Evolutionary conservation across 306 rosid genomes (phyloP).

Genomic region (Lablab purpureus): DNA sequence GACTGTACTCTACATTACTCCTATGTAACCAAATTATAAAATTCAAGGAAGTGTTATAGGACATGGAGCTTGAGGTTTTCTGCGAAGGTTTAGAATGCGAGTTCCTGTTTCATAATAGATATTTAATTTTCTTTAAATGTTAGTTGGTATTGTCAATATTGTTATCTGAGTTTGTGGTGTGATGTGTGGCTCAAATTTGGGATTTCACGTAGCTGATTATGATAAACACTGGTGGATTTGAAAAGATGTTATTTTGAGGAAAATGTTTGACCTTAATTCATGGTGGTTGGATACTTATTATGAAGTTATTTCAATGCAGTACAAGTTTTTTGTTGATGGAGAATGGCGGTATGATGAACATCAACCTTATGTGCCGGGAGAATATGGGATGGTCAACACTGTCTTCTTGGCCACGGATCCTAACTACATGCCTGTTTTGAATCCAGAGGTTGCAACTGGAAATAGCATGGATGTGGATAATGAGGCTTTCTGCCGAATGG

Average conservation of each 20-base stretch:
- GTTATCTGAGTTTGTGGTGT: conserved; percentile 27
- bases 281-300: conserved; percentile 35
- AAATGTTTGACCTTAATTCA: conserved; percentile 24
- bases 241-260: background rate
- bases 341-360: conserved; percentile 92
- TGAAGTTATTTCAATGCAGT: conserved; percentile 63
- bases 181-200: background rate
- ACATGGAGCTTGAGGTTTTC: conserved; percentile 16
- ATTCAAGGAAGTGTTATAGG: conserved; percentile 5
- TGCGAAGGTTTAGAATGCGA: conserved; percentile 10
- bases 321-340: conserved; percentile 95
- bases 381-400: conserved; percentile 86
- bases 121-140: background rate
- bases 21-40: background rate
- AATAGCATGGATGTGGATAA: conserved; percentile 93
- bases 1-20: conserved; percentile 7
- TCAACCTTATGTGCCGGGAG: conserved; percentile 73
- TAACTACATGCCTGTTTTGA: conserved; percentile 59
- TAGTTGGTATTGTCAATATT: background rate
- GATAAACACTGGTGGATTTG: background rate
- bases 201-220: background rate
- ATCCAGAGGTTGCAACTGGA: conserved; percentile 61
- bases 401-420: conserved; percentile 78
- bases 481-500: conserved; percentile 75
- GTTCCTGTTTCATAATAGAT: background rate